These are phyloP conservation scores for Pseudognaphalium luteoalbum DNA, from an alignment of 129 eudicot genomes.

Conservation along the genomic window DNA sequence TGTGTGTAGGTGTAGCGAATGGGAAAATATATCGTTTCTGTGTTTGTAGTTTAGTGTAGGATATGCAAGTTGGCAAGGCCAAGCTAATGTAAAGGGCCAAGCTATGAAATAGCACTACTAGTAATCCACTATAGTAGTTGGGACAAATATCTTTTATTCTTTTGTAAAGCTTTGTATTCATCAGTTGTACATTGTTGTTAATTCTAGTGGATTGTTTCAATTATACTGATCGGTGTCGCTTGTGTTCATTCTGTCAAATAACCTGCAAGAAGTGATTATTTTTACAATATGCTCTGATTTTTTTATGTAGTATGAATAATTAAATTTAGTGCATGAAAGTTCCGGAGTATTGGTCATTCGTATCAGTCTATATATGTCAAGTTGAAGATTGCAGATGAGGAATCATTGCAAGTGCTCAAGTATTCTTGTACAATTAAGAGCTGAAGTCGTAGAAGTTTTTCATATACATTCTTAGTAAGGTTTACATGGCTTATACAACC, in stretches of 20 bases:
- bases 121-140: neutral
- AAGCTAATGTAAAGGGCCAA: conserved; percentile 28
- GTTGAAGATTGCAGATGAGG: neutral
- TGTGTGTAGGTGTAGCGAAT: conserved; percentile 16
- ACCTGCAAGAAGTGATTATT: too few species aligned
- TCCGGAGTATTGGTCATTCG: too few species aligned
- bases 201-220: conserved; percentile 12
- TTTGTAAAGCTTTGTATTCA: conserved; percentile 38
- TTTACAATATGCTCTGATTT: too few species aligned
- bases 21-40: conserved; percentile 27
- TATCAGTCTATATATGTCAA: too few species aligned
- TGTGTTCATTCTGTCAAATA: too few species aligned
- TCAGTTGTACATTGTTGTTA: conserved; percentile 21
- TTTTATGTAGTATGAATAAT: too few species aligned
- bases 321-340: too few species aligned
- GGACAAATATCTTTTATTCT: conserved; percentile 24
- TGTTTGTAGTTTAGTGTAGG: conserved; percentile 23
- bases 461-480: neutral
- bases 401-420: neutral
- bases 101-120: conserved; percentile 2
- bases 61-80: conserved; percentile 24
- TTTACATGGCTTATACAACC: neutral
- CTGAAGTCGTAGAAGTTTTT: neutral
- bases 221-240: neutral
- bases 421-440: neutral